Evolutionary conservation across 140 eudicot genomes (phyloP), one percentile per base, ranked within the genome.

Genomic region (Ambrosia hybrid): DNA sequence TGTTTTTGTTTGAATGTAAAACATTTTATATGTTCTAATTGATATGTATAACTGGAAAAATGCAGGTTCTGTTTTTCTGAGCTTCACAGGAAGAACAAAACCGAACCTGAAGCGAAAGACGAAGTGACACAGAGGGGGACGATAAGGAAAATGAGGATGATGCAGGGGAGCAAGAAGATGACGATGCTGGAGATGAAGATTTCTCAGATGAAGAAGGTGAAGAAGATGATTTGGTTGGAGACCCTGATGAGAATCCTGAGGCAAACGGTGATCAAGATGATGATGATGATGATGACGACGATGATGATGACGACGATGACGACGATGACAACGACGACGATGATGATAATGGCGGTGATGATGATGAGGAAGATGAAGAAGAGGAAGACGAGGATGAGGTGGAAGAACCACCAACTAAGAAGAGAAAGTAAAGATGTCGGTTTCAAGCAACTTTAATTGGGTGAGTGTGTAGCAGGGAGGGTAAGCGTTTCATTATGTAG

Each of bases 341-440:
- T 0, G 95, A 67, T 0, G 88, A 73, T 2, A 90, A 86, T 0
- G 92, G 82, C 0, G 89, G 83, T 0, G 49, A 43, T 3, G 68
- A 55, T 0, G 78, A 62, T 0, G 78, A 51, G 0, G 97, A 81
- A 0, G 97, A 87, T 0, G 88, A 58, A 9, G 65, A 58, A 3
- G 65, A 89, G 1, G 96, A 82, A 0, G 90, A 89, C 0, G 96
- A 87, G 15, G 95, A 90, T 0, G 95, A 87, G 0, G 95, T 86
- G 21, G 91, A 87, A 30, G 86, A 89, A 76, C 96, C 96, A 73
- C 97, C 97, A 2, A 82, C 97, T 4, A 91, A 91, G 93, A 91
- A 88, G 92, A 91, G 85, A 70, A 91, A 91, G 82, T 91, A 84
- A 65, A 43, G 6, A 16, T 17, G 41, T 12, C 41, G 15, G 55